A percentile compares a stretch with the other conserved stretches of the same genome.
These are phyloP conservation scores for Nicotiana benthamiana DNA, from an alignment of 257 asterid species.

Conservation along the genomic window DNA sequence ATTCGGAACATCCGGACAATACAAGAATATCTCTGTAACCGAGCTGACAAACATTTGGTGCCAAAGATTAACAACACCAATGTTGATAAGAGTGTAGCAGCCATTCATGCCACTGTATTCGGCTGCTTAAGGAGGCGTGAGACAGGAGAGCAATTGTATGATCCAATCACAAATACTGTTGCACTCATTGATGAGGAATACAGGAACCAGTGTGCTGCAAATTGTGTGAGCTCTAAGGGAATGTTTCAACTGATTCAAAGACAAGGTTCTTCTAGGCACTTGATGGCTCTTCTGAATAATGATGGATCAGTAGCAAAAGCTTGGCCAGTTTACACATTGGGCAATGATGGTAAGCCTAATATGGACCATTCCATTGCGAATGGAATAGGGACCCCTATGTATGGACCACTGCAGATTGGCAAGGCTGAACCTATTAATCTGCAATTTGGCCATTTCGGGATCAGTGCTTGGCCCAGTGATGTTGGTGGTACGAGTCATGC, in stretches of 20 bases:
- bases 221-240: slow-evolving; percentile 87
- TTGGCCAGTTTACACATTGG: slow-evolving; percentile 77
- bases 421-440: slow-evolving; percentile 84
- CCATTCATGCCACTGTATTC: slow-evolving; percentile 94
- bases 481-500: slow-evolving; percentile 88
- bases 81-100: slow-evolving; percentile 93
- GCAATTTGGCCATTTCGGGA: slow-evolving; percentile 93
- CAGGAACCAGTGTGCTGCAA: slow-evolving; percentile 84
- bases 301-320: slow-evolving; percentile 99
- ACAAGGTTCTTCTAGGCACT: slow-evolving; percentile 78
- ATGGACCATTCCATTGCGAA: slow-evolving; percentile 26
- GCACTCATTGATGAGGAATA: slow-evolving; percentile 78
- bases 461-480: slow-evolving; percentile 93
- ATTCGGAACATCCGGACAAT: slow-evolving; percentile 85
- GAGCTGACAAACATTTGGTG: slow-evolving; percentile 94
- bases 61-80: slow-evolving; percentile 96
- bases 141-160: slow-evolving; percentile 73
- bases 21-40: slow-evolving; percentile 95
- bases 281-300: slow-evolving; percentile 89
- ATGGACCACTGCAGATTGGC: slow-evolving; percentile 75
- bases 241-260: slow-evolving; percentile 97
- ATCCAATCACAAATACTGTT: slow-evolving; percentile 68
- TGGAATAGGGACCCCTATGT: slow-evolving; percentile 62
- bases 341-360: slow-evolving; percentile 40
- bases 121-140: slow-evolving; percentile 88